These are phyloP conservation scores for Saccharomyces uvarum DNA, from an alignment of 1,139 yeast genomes.

Conservation along the genomic window DNA sequence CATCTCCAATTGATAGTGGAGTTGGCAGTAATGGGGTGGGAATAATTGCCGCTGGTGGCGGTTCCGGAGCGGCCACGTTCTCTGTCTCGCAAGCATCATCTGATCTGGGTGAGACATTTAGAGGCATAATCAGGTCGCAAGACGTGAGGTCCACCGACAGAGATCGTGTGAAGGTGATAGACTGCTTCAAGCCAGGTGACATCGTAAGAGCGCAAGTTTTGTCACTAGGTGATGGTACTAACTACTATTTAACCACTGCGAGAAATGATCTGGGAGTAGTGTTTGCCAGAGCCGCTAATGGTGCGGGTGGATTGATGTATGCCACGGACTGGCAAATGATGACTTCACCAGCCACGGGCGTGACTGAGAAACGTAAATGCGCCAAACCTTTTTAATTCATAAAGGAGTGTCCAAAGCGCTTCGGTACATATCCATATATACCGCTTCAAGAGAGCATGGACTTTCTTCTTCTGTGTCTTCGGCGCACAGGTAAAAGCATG, in stretches of 20 bases:
- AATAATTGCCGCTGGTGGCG: conserved; percentile 44
- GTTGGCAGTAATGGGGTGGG: conserved; percentile 54
- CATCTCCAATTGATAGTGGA: conserved; percentile 51
- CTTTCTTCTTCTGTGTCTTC: neutral
- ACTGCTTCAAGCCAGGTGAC: conserved; percentile 86
- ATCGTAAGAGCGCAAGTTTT: conserved; percentile 74
- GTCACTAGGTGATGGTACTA: conserved; percentile 88
- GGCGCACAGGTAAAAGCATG: neutral
- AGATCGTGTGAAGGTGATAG: conserved; percentile 73
- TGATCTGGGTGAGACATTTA: conserved; percentile 85
- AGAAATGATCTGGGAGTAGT: conserved; percentile 89
- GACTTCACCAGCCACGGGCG: conserved; percentile 75
- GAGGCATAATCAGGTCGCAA: conserved; percentile 79
- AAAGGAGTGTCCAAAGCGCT: neutral
- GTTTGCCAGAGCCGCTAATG: conserved; percentile 64
- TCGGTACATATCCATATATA: neutral
- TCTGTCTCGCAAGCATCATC: conserved; percentile 44
- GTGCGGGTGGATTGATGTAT: conserved; percentile 74
- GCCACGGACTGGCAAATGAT: conserved; percentile 96
- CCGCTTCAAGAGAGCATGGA: neutral
- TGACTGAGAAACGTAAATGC: conserved; percentile 73
- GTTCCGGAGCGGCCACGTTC: conserved; percentile 47
- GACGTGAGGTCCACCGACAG: conserved; percentile 89
- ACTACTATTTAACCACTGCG: conserved; percentile 85
- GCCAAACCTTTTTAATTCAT: conserved; percentile 66